Base-by-base conservation (phyloP, 441 rosid species). In the Theobroma grandiflorum region DNA sequence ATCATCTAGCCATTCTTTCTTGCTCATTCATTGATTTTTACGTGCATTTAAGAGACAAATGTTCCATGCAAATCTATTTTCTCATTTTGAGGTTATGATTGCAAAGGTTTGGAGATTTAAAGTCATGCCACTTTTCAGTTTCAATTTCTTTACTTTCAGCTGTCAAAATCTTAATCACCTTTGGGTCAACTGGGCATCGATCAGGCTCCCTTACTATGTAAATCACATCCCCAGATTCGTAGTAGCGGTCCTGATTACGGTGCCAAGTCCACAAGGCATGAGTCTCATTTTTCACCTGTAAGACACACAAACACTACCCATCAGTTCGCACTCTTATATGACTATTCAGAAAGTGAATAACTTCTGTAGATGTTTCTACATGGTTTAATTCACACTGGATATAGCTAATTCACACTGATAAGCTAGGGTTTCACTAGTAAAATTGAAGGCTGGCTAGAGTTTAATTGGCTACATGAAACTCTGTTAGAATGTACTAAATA, bases 211-310 rank as follows among this genome's bases (percentile, higher is more conserved):
- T 87, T 52, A 92, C 98, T 37, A 93, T 86, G 87, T 91, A 92
- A 64, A 96, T 77, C 62, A 85, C 74, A 78, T 96, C 98, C 8
- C 83, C 86, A 9, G 90, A 89, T 8, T 53, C 72, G 59, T 73
- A 61, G 31, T 86, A 90, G 55, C 31, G 9, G 82, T 93, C 88
- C 82, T 90, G 93, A 79, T 93, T 92, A 40, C 97, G 90, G 57
- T 90, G 89, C 98, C 98, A 96, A 68, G 87, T 86, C 99, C 98
- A 96, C 79, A 93, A 70, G 62, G 98, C 98, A 89, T 91, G 94
- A 38, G 97, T 92, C 84, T 89, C 92, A 68, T 96, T 94, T 83
- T 89, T 90, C 88, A 94, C 98, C 98, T 96, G 84, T 64, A 83
- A 65, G 72, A 45, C 22, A 16, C 42, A 63, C 35, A 20, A 77